These are phyloP conservation scores for Spergularia marina DNA, from an alignment of 148 eudicot species.

Conservation along the genomic window DNA sequence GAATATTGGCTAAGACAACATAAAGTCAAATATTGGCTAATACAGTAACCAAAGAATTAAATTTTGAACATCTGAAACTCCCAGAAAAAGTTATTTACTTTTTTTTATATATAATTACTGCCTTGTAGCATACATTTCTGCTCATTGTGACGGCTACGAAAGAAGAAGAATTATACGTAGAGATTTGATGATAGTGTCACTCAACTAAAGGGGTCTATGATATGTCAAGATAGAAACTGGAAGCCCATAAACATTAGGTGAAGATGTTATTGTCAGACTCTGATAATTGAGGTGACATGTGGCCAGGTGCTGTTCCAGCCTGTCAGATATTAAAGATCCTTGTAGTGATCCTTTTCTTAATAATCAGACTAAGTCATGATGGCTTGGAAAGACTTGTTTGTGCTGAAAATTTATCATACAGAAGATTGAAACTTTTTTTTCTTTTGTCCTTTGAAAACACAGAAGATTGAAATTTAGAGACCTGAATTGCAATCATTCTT, in stretches of 20 bases:
- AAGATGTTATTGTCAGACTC: slow-evolving; percentile 23
- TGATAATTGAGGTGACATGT: slow-evolving; percentile 16
- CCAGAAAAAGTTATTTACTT: background rate
- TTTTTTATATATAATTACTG: background rate
- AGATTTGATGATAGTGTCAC: background rate
- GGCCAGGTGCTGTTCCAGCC: slow-evolving; percentile 23
- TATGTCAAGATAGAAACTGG: background rate
- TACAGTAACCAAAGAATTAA: background rate
- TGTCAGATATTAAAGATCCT: slow-evolving; percentile 24
- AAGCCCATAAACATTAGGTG: slow-evolving; percentile 12
- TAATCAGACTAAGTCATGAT: slow-evolving; percentile 13
- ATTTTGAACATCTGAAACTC: background rate
- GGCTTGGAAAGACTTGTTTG: slow-evolving; percentile 12
- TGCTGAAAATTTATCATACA: slow-evolving; percentile 3
- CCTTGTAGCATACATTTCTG: background rate
- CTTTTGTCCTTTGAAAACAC: too few relatives aligned
- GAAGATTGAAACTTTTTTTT: background rate
- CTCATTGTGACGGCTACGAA: background rate
- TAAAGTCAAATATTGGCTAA: background rate
- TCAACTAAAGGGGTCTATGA: background rate
- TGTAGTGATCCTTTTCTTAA: slow-evolving; percentile 1
- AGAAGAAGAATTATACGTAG: background rate
- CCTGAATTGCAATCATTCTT: background rate
- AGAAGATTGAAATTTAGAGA: background rate
- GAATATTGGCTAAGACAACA: too few relatives aligned